These are phyloP conservation scores for Marvania coccoides DNA, from an alignment of 139 green algal species.

Conservation along the genomic window DNA sequence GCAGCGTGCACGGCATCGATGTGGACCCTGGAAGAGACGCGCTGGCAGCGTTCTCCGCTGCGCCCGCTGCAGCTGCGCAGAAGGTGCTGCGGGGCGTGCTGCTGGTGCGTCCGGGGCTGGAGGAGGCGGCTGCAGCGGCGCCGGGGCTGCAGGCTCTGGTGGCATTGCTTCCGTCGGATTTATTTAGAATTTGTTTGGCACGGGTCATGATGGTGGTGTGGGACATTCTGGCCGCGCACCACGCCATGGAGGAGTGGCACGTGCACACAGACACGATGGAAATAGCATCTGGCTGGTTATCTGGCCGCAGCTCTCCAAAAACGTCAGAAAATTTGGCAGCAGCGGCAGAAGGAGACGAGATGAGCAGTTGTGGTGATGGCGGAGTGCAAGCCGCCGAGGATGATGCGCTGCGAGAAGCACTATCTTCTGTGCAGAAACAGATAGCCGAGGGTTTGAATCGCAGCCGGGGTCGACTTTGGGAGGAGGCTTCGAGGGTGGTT, in stretches of 20 bases:
- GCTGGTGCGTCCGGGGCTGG: background rate
- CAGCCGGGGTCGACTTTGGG: slow-evolving; percentile 32
- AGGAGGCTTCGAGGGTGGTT: slow-evolving; percentile 32
- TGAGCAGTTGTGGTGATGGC: too few relatives aligned
- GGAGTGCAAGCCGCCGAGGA: too few relatives aligned
- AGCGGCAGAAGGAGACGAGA: background rate
- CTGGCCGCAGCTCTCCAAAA: background rate
- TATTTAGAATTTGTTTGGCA: slow-evolving; percentile 38
- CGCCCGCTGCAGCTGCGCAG: background rate
- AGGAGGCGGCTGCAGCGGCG: background rate
- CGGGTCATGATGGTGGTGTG: slow-evolving; percentile 45
- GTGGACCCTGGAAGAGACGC: background rate
- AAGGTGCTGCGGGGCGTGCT: background rate
- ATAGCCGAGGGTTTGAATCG: background rate
- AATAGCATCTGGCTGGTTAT: too few relatives aligned
- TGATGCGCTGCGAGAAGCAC: background rate
- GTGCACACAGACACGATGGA: slow-evolving; percentile 3
- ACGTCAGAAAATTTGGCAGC: background rate
- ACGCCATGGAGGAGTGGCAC: slow-evolving; percentile 38
- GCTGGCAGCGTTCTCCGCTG: background rate
- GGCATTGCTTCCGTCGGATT: slow-evolving; percentile 32
- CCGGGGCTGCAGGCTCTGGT: slow-evolving; percentile 29
- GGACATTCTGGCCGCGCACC: slow-evolving; percentile 40
- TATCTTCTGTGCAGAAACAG: background rate
- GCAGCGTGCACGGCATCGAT: background rate